Conservation (phyloP, 306 rosid species). For the Cicer yamashitae region DNA sequence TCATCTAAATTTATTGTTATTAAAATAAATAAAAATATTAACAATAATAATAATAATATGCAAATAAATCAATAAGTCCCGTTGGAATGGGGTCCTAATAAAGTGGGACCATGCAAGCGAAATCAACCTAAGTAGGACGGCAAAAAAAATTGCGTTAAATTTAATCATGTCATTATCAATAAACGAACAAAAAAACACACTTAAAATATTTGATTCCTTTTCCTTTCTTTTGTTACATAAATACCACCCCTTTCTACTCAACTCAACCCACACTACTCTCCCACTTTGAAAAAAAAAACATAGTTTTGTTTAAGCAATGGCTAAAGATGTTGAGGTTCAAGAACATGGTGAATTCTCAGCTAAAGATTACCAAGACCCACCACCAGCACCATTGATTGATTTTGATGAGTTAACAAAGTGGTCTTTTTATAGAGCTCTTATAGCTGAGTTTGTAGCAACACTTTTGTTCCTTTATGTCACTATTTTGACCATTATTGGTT, state of each 20-base stretch:
- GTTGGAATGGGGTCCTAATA: slow-evolving; percentile 44
- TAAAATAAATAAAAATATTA: too few relatives aligned
- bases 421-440: slow-evolving; percentile 83
- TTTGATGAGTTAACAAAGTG: slow-evolving; percentile 71
- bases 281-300: not conserved
- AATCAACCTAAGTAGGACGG: slow-evolving; percentile 78
- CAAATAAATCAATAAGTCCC: slow-evolving; percentile 40
- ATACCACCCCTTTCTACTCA: slow-evolving; percentile 50
- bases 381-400: slow-evolving; percentile 85
- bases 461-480: slow-evolving; percentile 90
- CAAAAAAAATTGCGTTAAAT: slow-evolving; percentile 41
- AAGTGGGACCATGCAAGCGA: slow-evolving; percentile 75
- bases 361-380: slow-evolving; percentile 90
- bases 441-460: slow-evolving; percentile 92
- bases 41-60: too few relatives aligned
- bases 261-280: slow-evolving; percentile 15
- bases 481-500: slow-evolving; percentile 81
- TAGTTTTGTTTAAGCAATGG: slow-evolving; percentile 15
- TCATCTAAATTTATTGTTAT: too few relatives aligned
- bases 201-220: slow-evolving; percentile 34
- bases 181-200: slow-evolving; percentile 27
- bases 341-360: slow-evolving; percentile 72
- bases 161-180: slow-evolving; percentile 45
- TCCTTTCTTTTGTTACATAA: slow-evolving; percentile 51
- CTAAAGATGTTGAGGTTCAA: slow-evolving; percentile 73